Base-by-base conservation (phyloP, 208 protist genomes). In the Balamuthia mandrillaris region DNA sequence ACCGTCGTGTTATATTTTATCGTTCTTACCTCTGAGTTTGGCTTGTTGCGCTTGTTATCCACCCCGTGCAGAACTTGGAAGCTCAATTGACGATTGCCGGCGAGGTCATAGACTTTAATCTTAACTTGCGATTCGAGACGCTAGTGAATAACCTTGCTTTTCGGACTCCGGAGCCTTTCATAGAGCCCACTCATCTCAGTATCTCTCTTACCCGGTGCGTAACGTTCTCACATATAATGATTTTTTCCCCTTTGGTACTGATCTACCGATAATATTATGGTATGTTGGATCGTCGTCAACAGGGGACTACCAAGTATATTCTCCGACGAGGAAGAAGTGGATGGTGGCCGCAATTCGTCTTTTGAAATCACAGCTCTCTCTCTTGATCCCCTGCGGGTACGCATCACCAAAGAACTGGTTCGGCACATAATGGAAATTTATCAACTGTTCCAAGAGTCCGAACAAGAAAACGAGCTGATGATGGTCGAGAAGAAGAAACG, bases 401-500 rank as follows among this genome's bases (percentile, higher is more conserved):
- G 31, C 3, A 21, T 78, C n/a, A 78, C 24, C n/a, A 44, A 56
- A 21, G 68, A 78, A 56, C 45, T 56, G 3, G 68, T 78, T 1
- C 35, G 68, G 35, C 68, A 78, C 18, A 45, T 78, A 24, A 78
- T 31, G 35, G 68, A 78, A 31, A 78, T 78, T 56, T 78, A 78
- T 31, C n/a, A 56, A 54, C 68, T 78, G n/a, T 45, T 78, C 31
- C 24, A n/a, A 31, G 24, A 45, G 3, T 37, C 68, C 44, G 39
- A 56, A 6, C 21, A 56, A 3, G 27, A n/a, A 37, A n/a, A n/a
- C n/a, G n/a, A n/a, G n/a, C n/a, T n/a, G n/a, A n/a, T n/a, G n/a
- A n/a, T n/a, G n/a, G n/a, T n/a, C n/a, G n/a, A n/a, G n/a, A n/a
- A n/a, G n/a, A n/a, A n/a, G n/a, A n/a, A n/a, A n/a, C n/a, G n/a